Conservation (phyloP, 139 green algal species). For the Deuterostichococcus epilithicus region DNA sequence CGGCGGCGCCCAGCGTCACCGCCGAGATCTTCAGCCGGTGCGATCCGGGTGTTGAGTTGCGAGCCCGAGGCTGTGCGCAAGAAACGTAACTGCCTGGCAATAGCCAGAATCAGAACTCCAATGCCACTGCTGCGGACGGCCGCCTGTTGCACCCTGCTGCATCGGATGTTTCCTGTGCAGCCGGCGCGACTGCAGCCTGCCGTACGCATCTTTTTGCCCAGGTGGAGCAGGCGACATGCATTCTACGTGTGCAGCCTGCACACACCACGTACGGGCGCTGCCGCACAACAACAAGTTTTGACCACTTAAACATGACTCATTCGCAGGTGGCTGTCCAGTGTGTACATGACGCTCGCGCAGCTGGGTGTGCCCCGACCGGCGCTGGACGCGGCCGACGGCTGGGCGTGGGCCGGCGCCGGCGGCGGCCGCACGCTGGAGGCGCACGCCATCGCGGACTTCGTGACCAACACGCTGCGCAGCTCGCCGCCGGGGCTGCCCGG, state of each 20-base stretch:
- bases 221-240: too few relatives aligned
- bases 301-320: too few relatives aligned
- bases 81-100: too few relatives aligned
- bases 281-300: too few relatives aligned
- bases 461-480: conserved; percentile 19
- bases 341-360: conserved; percentile 64
- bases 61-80: background rate
- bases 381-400: background rate
- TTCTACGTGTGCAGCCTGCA: too few relatives aligned
- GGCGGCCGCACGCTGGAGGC: conserved; percentile 16
- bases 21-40: conserved; percentile 10
- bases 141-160: too few relatives aligned
- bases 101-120: too few relatives aligned
- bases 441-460: conserved; percentile 32
- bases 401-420: background rate
- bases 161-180: too few relatives aligned
- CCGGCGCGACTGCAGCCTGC: too few relatives aligned
- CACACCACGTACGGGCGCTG: too few relatives aligned
- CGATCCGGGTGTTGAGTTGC: background rate
- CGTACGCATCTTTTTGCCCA: too few relatives aligned
- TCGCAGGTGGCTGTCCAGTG: conserved; percentile 40
- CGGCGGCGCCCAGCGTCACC: background rate
- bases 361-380: conserved; percentile 60
- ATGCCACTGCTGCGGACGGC: too few relatives aligned
- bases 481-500: background rate